Evolutionary conservation across 2,329 filamentous ascomycete species (phyloP).

Genomic region (Curvularia sp.): DNA sequence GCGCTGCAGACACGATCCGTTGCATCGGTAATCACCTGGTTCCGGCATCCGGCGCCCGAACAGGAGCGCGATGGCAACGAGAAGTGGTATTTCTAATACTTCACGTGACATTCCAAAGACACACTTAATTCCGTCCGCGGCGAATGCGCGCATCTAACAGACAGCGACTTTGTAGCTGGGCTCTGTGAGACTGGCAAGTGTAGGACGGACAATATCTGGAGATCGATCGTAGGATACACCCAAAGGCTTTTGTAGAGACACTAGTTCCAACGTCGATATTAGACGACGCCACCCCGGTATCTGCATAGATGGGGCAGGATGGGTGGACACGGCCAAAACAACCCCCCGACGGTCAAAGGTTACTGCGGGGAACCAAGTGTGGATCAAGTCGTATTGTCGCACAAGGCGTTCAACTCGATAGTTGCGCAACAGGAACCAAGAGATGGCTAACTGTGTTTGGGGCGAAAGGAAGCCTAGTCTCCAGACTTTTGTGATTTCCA

Average conservation of each 20-base stretch:
- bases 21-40: slow-evolving; percentile 22
- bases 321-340: slow-evolving; percentile 23
- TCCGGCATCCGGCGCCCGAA: slow-evolving; percentile 23
- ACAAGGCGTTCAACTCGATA: neutral
- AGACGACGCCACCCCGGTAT: slow-evolving; percentile 22
- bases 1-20: slow-evolving; percentile 19
- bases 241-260: slow-evolving; percentile 23
- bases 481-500: slow-evolving; percentile 22
- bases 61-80: slow-evolving; percentile 13
- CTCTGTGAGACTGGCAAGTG: slow-evolving; percentile 19
- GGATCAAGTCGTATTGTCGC: neutral
- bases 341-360: slow-evolving; percentile 19
- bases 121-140: neutral
- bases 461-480: slow-evolving; percentile 24
- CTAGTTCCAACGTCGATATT: slow-evolving; percentile 15
- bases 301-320: slow-evolving; percentile 22
- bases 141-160: slow-evolving; percentile 28
- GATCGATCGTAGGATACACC: slow-evolving; percentile 25
- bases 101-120: slow-evolving; percentile 18
- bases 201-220: slow-evolving; percentile 26
- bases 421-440: neutral
- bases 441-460: slow-evolving; percentile 7
- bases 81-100: slow-evolving; percentile 26
- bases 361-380: neutral
- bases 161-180: neutral